phyloP scores from a whole-genome alignment of 768 basidiomycete genomes.

The Asterophora lycoperdoides region DNA sequence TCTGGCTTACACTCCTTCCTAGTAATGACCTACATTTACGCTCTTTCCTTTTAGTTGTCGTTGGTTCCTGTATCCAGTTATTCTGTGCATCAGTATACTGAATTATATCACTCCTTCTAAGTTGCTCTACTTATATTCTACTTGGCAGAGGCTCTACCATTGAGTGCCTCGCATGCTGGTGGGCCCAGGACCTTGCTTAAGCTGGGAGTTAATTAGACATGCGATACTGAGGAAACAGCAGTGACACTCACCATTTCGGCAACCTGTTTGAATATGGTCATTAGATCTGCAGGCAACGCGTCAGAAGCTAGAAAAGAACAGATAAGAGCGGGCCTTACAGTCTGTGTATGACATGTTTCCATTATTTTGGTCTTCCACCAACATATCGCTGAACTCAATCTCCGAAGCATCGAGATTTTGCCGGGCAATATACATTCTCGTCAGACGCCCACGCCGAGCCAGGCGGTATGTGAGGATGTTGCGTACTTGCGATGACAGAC shows the following conservation, averaged over 20 bases:
- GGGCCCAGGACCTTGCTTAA: conserved; percentile 34
- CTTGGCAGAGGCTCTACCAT: conserved; percentile 28
- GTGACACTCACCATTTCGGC: conserved; percentile 36
- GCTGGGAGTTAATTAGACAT: conserved; percentile 21
- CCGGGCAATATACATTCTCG: conserved; percentile 72
- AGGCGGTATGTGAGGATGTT: conserved; percentile 77
- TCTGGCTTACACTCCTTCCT: conserved; percentile 26
- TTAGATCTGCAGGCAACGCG: conserved; percentile 34
- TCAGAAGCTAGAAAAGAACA: conserved; percentile 1
- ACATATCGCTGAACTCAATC: conserved; percentile 95
- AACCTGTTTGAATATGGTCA: conserved; percentile 48
- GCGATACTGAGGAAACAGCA: background rate
- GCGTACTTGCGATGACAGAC: conserved; percentile 77
- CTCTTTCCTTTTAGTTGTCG: conserved; percentile 23
- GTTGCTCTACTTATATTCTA: background rate
- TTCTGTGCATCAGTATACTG: conserved; percentile 25
- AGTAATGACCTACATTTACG: conserved; percentile 28
- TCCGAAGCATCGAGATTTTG: conserved; percentile 93
- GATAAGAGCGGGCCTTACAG: conserved; percentile 47
- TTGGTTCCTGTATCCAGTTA: conserved; percentile 21
- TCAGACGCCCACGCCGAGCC: conserved; percentile 44
- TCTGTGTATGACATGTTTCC: conserved; percentile 90
- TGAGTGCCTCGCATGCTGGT: conserved; percentile 37
- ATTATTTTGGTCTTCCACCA: conserved; percentile 96
- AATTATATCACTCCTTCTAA: conserved; percentile 28